Conservation (phyloP, 768 basidiomycete genomes). For the Psilocybe cyanescens region DNA sequence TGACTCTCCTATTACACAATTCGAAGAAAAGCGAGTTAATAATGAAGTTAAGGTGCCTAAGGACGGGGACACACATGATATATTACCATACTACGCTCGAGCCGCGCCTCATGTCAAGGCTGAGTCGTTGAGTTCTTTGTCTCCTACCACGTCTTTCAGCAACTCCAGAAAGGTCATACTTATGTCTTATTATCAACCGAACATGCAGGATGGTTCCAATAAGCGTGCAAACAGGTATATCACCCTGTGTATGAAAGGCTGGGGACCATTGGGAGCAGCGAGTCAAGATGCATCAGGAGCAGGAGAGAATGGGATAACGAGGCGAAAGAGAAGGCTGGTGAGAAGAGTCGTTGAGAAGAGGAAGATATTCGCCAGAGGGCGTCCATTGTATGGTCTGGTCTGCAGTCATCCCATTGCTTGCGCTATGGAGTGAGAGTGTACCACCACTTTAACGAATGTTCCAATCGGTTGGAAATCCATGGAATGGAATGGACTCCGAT, state of each 20-base stretch:
- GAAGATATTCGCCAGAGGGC: constrained; percentile 9
- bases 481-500: constrained; percentile 16
- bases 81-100: too few species aligned
- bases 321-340: not conserved
- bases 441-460: constrained; percentile 15
- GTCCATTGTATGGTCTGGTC: constrained; percentile 14
- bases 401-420: constrained; percentile 10
- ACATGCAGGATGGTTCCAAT: not conserved
- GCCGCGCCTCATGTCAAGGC: too few species aligned
- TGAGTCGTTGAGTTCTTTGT: too few species aligned
- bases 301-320: not conserved
- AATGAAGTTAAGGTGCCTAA: too few species aligned
- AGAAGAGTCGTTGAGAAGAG: constrained; percentile 5
- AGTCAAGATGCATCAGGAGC: not conserved
- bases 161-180: too few species aligned
- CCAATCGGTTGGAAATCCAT: constrained; percentile 16
- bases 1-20: too few species aligned
- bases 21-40: too few species aligned
- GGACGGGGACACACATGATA: too few species aligned
- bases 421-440: constrained; percentile 24
- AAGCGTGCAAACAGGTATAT: not conserved
- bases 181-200: not conserved
- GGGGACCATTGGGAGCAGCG: not conserved
- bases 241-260: not conserved
- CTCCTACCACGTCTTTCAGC: too few species aligned